phyloP scores from a whole-genome alignment of 495 filamentous ascomycete genomes.

The Collariella sp. region DNA sequence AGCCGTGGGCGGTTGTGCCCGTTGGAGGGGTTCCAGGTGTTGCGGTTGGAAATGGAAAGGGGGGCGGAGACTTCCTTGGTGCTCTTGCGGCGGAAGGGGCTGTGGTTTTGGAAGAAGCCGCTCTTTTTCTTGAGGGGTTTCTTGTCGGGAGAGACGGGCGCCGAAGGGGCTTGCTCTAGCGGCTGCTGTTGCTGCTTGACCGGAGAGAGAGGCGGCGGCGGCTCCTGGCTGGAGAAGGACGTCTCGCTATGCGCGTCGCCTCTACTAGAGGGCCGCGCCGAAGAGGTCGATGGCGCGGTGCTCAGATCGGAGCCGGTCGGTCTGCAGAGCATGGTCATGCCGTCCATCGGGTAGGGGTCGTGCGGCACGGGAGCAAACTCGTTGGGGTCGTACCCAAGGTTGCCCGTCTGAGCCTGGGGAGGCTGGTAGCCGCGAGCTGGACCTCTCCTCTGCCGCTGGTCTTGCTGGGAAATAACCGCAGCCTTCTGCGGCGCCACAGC shows the following conservation, averaged over 20 bases:
- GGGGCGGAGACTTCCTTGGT: slow-evolving; percentile 56
- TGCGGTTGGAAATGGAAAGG: slow-evolving; percentile 36
- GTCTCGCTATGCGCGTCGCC: slow-evolving; percentile 82
- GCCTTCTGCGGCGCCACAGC: slow-evolving; percentile 48
- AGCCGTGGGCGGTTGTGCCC: slow-evolving; percentile 22
- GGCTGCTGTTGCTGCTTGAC: slow-evolving; percentile 50
- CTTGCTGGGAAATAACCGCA: slow-evolving; percentile 13
- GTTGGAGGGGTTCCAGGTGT: slow-evolving; percentile 46
- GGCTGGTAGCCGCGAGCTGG: slow-evolving; percentile 19
- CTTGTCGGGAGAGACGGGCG: slow-evolving; percentile 48
- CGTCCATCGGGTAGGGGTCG: slow-evolving; percentile 90
- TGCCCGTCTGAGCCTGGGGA: slow-evolving; percentile 21
- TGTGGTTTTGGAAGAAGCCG: slow-evolving; percentile 88
- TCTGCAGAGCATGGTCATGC: slow-evolving; percentile 98
- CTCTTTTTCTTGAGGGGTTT: slow-evolving; percentile 71
- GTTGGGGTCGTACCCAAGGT: slow-evolving; percentile 44
- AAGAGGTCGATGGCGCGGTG: slow-evolving; percentile 54
- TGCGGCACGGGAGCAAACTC: slow-evolving; percentile 69
- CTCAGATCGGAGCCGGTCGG: slow-evolving; percentile 79
- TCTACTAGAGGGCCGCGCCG: slow-evolving; percentile 71
- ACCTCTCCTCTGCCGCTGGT: slow-evolving; percentile 9
- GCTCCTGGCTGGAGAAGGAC: slow-evolving; percentile 79
- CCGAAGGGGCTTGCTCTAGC: slow-evolving; percentile 19
- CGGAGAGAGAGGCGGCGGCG: slow-evolving; percentile 35
- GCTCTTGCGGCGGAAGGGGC: slow-evolving; percentile 84